phyloP scores from a whole-genome alignment of 352 stramenopile species.

The Globisporangium polare region DNA sequence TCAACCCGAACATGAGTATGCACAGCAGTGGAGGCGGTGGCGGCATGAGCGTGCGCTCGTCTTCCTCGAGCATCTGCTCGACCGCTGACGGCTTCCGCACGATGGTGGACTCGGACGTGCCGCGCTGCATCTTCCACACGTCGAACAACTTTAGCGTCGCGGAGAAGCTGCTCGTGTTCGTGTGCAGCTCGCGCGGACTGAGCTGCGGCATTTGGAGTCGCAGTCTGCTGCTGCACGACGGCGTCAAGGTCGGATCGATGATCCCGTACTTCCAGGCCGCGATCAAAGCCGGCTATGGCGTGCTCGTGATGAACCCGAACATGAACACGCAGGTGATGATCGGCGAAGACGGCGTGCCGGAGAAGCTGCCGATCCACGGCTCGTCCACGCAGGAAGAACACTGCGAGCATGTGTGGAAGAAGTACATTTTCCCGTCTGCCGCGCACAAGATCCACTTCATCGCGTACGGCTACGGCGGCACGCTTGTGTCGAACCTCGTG shows the following conservation, averaged over 20 bases:
- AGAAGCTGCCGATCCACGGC: slow-evolving; percentile 80
- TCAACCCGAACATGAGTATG: slow-evolving; percentile 34
- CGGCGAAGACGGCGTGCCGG: slow-evolving; percentile 37
- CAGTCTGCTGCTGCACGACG: slow-evolving; percentile 75
- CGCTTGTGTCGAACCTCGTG: slow-evolving; percentile 76
- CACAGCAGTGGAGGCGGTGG: slow-evolving; percentile 21
- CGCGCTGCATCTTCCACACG: slow-evolving; percentile 79
- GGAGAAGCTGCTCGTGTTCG: slow-evolving; percentile 79
- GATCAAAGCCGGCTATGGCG: slow-evolving; percentile 65
- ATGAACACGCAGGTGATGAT: slow-evolving; percentile 86
- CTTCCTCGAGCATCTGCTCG: slow-evolving; percentile 79
- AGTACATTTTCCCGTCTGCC: slow-evolving; percentile 78
- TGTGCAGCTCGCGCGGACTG: slow-evolving; percentile 71
- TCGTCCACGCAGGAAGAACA: slow-evolving; percentile 87
- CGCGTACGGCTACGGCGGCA: slow-evolving; percentile 80
- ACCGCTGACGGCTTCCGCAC: slow-evolving; percentile 77
- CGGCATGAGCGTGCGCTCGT: slow-evolving; percentile 40
- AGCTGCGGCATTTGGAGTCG: slow-evolving; percentile 89
- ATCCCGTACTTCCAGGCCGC: slow-evolving; percentile 84
- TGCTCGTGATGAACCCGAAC: slow-evolving; percentile 90
- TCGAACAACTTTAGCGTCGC: slow-evolving; percentile 70
- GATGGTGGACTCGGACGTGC: slow-evolving; percentile 78
- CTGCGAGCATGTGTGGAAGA: slow-evolving; percentile 83
- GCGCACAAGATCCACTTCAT: slow-evolving; percentile 89
- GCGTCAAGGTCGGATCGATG: slow-evolving; percentile 88